These are phyloP conservation scores for Pyrenopolyporus hunteri DNA, from an alignment of 495 filamentous ascomycete genomes.

Conservation along the genomic window DNA sequence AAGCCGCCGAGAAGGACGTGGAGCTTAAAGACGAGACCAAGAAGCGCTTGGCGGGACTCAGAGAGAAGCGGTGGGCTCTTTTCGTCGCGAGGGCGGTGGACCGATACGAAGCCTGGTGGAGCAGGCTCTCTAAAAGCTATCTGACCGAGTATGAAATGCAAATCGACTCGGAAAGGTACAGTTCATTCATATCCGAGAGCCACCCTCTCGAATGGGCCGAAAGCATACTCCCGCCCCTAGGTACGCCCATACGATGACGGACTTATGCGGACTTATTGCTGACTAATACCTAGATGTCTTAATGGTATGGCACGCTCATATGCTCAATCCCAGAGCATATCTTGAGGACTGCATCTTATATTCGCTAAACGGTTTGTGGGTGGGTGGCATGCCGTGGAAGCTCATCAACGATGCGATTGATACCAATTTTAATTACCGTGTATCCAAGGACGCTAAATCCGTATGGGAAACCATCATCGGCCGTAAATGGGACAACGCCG, in stretches of 20 bases:
- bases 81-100: conserved; percentile 76
- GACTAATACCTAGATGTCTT: conserved; percentile 68
- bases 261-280: background rate
- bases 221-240: conserved; percentile 49
- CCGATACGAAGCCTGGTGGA: conserved; percentile 78
- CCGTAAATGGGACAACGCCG: conserved; percentile 63
- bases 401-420: conserved; percentile 70
- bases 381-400: conserved; percentile 73
- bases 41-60: conserved; percentile 56
- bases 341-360: conserved; percentile 78
- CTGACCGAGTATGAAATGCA: conserved; percentile 46
- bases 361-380: conserved; percentile 65
- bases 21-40: conserved; percentile 30
- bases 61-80: conserved; percentile 82
- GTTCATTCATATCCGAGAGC: conserved; percentile 24
- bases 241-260: conserved; percentile 29
- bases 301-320: conserved; percentile 89
- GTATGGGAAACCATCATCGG: conserved; percentile 60
- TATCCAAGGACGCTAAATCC: conserved; percentile 48
- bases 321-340: conserved; percentile 80
- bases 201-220: conserved; percentile 37
- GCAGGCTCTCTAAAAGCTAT: conserved; percentile 40
- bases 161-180: conserved; percentile 23
- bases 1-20: conserved; percentile 20
- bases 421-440: conserved; percentile 65